Conservation (phyloP, 495 filamentous ascomycete genomes). For the Penicillium canescens region DNA sequence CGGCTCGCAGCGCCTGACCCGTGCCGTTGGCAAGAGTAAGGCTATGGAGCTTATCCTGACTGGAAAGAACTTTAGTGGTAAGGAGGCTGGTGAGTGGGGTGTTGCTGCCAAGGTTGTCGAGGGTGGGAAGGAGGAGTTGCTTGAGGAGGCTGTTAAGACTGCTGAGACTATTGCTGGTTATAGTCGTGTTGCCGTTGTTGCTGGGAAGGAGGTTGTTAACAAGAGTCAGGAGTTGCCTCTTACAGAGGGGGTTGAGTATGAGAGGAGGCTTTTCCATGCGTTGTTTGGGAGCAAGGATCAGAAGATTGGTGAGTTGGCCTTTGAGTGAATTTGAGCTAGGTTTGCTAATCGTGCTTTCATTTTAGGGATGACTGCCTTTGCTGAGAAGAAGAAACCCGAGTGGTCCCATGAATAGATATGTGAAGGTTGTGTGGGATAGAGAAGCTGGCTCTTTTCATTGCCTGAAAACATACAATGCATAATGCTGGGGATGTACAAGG, state of each 20-base stretch:
- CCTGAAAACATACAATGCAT: background rate
- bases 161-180: constrained; percentile 87
- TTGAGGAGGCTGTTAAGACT: constrained; percentile 74
- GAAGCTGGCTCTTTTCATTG: background rate
- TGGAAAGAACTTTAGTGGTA: constrained; percentile 75
- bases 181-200: constrained; percentile 76
- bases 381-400: constrained; percentile 89
- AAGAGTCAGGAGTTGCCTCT: constrained; percentile 89
- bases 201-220: constrained; percentile 97
- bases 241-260: constrained; percentile 89
- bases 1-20: constrained; percentile 84
- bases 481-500: background rate
- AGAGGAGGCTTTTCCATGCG: constrained; percentile 87
- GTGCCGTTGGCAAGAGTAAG: constrained; percentile 81
- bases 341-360: constrained; percentile 16
- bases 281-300: constrained; percentile 94
- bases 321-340: background rate
- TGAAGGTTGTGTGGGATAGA: background rate
- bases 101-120: constrained; percentile 81
- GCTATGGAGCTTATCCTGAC: constrained; percentile 96
- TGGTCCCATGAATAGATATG: constrained; percentile 75
- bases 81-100: constrained; percentile 86
- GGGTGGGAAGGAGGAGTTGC: constrained; percentile 71
- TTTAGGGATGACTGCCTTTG: constrained; percentile 86
- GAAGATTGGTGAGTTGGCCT: constrained; percentile 71